Conservation (phyloP, 495 filamentous ascomycete species). For the Hypoxylon lenormandii region DNA sequence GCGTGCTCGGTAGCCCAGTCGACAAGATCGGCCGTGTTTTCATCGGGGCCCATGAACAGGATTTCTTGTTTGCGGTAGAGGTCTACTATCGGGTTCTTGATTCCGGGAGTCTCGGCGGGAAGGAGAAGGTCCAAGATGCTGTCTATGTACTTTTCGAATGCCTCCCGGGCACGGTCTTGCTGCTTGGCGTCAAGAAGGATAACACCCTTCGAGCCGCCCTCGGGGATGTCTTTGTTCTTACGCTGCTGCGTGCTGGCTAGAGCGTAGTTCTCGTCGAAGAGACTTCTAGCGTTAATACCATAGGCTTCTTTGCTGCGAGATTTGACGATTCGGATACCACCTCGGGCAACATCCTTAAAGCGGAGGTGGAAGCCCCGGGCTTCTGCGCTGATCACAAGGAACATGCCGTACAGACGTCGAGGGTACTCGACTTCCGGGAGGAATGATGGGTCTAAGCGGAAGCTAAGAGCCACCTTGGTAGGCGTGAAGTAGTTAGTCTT, state of each 20-base stretch:
- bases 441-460: constrained; percentile 89
- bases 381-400: constrained; percentile 95
- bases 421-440: constrained; percentile 92
- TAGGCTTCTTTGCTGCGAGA: constrained; percentile 94
- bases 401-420: constrained; percentile 95
- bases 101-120: constrained; percentile 88
- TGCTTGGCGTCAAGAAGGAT: constrained; percentile 92
- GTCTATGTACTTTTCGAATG: constrained; percentile 99
- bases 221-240: constrained; percentile 99
- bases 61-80: constrained; percentile 94
- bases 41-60: constrained; percentile 96
- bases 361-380: constrained; percentile 97
- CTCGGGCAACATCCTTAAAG: constrained; percentile 96
- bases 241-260: constrained; percentile 98
- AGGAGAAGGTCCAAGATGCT: constrained; percentile 94
- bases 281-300: constrained; percentile 90
- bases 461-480: constrained; percentile 97
- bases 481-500: constrained; percentile 99
- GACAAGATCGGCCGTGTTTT: constrained; percentile 97
- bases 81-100: constrained; percentile 98
- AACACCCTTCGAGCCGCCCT: constrained; percentile 97
- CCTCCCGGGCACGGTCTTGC: constrained; percentile 88
- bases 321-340: constrained; percentile 98
- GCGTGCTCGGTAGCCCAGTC: constrained; percentile 99
- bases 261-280: constrained; percentile 99